phyloP scores from a whole-genome alignment of 495 filamentous ascomycete genomes.

The Talaromyces proteolyticus region DNA sequence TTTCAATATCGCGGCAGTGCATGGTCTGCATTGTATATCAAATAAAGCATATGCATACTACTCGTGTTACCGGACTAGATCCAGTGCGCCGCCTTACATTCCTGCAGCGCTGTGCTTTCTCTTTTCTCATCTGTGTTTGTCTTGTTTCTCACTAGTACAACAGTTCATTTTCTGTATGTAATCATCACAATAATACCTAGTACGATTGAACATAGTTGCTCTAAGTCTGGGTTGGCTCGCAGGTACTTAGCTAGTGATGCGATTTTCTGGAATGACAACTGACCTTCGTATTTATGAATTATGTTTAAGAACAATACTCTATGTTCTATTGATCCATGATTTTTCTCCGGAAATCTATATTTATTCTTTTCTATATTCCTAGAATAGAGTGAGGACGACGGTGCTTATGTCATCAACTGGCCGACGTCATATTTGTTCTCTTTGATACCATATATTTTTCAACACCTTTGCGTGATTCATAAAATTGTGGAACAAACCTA shows the following conservation, averaged over 20 bases:
- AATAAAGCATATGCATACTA: not conserved
- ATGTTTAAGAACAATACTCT: no score
- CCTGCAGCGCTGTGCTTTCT: not conserved
- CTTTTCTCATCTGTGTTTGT: not conserved
- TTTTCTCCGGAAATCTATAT: not conserved
- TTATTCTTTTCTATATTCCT: not conserved
- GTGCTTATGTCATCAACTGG: not conserved
- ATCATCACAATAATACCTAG: not conserved
- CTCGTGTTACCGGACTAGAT: not conserved
- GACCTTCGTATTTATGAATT: no score
- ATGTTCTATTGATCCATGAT: conserved; percentile 12
- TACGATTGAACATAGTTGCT: not conserved
- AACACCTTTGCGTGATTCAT: not conserved
- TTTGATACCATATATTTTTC: not conserved
- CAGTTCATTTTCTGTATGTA: not conserved
- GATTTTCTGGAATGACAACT: no score
- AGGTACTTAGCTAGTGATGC: no score
- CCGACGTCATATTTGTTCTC: not conserved
- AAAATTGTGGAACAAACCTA: no score
- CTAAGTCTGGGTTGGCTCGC: no score
- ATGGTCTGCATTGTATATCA: not conserved
- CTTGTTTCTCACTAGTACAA: not conserved
- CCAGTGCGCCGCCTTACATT: not conserved
- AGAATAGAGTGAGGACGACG: not conserved
- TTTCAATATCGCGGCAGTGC: not conserved